These are phyloP conservation scores for Rhynchosporium agropyri DNA, from an alignment of 2,329 filamentous ascomycete species.

Conservation along the genomic window DNA sequence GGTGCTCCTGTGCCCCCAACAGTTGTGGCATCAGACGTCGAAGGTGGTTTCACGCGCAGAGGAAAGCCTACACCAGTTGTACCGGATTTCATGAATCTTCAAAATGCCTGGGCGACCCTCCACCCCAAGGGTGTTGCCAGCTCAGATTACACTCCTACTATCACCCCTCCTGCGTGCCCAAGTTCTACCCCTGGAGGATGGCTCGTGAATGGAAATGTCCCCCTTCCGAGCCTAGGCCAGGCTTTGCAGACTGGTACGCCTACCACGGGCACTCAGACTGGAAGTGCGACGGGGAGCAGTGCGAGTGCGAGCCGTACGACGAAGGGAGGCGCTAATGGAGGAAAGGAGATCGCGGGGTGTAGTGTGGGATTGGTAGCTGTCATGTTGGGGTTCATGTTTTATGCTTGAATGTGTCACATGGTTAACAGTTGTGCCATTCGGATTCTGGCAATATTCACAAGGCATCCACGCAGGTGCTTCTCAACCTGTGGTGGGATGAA, in stretches of 20 bases:
- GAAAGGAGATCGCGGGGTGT: conserved; percentile 54
- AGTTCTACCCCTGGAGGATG: conserved; percentile 68
- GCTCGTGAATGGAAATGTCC: conserved; percentile 70
- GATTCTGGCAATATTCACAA: too few relatives aligned
- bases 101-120: conserved; percentile 73
- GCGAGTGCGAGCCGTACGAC: conserved; percentile 43
- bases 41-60: conserved; percentile 68
- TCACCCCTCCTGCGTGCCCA: conserved; percentile 71
- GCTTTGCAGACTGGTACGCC: conserved; percentile 37
- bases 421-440: conserved; percentile 4
- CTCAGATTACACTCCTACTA: conserved; percentile 64
- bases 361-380: conserved; percentile 52
- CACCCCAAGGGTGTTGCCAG: conserved; percentile 68
- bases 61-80: conserved; percentile 73
- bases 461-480: too few relatives aligned
- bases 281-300: conserved; percentile 26
- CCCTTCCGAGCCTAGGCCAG: conserved; percentile 59
- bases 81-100: conserved; percentile 80
- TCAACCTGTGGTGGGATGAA: too few relatives aligned
- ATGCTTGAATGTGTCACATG: neutral
- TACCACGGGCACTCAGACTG: conserved; percentile 40
- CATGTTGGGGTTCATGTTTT: conserved; percentile 52
- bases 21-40: conserved; percentile 56
- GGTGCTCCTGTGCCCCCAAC: conserved; percentile 59
- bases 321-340: conserved; percentile 48